Evolutionary conservation across 805 yeast genomes (phyloP), one percentile per base, ranked within the genome.

Genomic region (Nematodospora valgi): DNA sequence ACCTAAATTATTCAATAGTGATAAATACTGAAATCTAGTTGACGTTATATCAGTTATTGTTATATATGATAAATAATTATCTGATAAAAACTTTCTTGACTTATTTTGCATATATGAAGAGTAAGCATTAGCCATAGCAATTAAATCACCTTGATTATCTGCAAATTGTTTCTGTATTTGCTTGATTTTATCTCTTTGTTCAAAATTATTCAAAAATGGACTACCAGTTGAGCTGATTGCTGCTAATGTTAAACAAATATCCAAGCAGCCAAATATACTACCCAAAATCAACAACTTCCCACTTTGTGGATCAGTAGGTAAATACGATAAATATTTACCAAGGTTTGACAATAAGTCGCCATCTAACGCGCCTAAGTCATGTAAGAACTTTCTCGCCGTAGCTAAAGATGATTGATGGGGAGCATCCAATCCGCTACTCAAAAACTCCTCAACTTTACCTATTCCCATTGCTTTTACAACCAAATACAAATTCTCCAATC

Each of bases 401-500:
- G 56, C 58, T n/a, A 84, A 52, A 6, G 81, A 69, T 2, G 56
- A 56, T 8, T 50, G 55, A 16, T 72, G 70, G 0, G 98, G 98
- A 0, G 95, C 82, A 54, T 89, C 97, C 31, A 93, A 59, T 0
- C 96, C 96, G 21, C 72, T 68, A 11, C 72, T 64, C 43, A 91
- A 67, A 49, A 91, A 93, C 15, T 64, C 70, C 38, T 69, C 70
- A 0, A 88, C 96, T 45, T 84, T 70, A 3, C 67, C 63, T 18
- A 91, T 72, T 0, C 95, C 95, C 93, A 93, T 87, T 0, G 96
- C 73, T 55, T 88, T 88, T 11, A 89, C 95, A 30, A 81, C 78
- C 29, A 91, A 64, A 49, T 86, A 89, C 26, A 91, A 64, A 23
- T 86, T 86, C 46, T 89, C 96, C 22, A 91, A 59, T 21, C 93